These are phyloP conservation scores for Raffaelea deltoideospora DNA, from an alignment of 2,329 filamentous ascomycete species.

Conservation along the genomic window DNA sequence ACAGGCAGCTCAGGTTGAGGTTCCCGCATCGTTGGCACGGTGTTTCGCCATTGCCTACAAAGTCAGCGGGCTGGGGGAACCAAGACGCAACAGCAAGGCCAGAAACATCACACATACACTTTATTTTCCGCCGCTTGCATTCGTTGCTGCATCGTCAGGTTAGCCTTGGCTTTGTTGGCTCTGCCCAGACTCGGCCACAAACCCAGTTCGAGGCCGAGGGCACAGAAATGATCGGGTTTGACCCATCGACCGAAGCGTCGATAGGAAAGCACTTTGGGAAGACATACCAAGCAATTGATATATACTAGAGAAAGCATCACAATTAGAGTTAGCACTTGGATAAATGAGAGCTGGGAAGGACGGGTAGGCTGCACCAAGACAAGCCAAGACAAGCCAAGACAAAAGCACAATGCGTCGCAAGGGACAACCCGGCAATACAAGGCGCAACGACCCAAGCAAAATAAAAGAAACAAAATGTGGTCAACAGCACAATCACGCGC, in stretches of 20 bases:
- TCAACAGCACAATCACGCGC: no score
- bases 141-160: constrained; percentile 28
- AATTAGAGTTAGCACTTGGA: neutral
- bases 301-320: constrained; percentile 26
- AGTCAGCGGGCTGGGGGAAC: constrained; percentile 9
- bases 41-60: constrained; percentile 41
- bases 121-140: constrained; percentile 25
- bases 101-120: constrained; percentile 16
- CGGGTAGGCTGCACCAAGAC: neutral
- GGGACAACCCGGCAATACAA: no score
- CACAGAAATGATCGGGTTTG: neutral
- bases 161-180: neutral
- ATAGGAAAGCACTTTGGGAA: no score
- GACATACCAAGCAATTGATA: constrained; percentile 47
- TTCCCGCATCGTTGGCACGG: constrained; percentile 55
- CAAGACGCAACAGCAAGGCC: no score
- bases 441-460: neutral
- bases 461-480: neutral
- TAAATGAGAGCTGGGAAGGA: no score
- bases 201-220: neutral
- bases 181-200: neutral
- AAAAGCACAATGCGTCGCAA: no score
- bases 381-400: neutral
- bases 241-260: constrained; percentile 14
- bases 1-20: constrained; percentile 34